Base-by-base conservation (phyloP, 1,284 basidiomycete species). In the Austroboletus olivaceoglutinosus region DNA sequence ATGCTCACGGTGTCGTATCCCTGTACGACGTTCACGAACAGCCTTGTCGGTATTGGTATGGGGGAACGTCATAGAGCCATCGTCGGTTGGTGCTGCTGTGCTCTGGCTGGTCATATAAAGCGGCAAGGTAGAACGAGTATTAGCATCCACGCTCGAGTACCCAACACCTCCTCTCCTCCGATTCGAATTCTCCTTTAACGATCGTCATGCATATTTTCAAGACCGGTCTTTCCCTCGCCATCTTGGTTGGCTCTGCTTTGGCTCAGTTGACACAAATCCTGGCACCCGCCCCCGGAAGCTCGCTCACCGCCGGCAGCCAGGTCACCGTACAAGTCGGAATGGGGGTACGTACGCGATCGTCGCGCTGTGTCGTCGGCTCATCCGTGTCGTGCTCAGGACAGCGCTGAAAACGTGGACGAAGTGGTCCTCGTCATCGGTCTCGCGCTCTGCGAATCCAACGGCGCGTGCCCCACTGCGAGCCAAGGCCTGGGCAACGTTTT, bases 351-450 rank as follows among this genome's bases (percentile, higher is more conserved):
- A 33, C 21, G 21, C 19, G 5, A 22, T 38, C 37, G 21, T 16
- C 15, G 15, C 13, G 4, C 7, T 3, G 21, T 12, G 16, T 21
- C 3, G 4, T 16, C 2, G 6, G 11, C 25, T 42, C 30, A 4
- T 22, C n/a, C 1, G 9, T 38, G 11, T 9, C n/a, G 5, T 21
- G n/a, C 22, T 51, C 21, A 64, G 63, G 50, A 45, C 7, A 64
- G 41, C 45, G 48, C 54, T 10, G 50, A 62, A 23, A 67, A 58
- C 44, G 55, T 68, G 2, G 59, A 64, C 25, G 43, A 52, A 13
- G 62, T 68, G 2, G 59, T 54, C 21, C 45, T 64, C 23, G 65
- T 68, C 37, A 53, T 64, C 31, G 65, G 63, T 11, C 63, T 64
- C 23, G 21, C 33, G 9, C 33, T 10, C 0, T 64, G 63, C 50